Evolutionary conservation across 129 eudicot species (phyloP).

Genomic region (Cynara cardunculus): DNA sequence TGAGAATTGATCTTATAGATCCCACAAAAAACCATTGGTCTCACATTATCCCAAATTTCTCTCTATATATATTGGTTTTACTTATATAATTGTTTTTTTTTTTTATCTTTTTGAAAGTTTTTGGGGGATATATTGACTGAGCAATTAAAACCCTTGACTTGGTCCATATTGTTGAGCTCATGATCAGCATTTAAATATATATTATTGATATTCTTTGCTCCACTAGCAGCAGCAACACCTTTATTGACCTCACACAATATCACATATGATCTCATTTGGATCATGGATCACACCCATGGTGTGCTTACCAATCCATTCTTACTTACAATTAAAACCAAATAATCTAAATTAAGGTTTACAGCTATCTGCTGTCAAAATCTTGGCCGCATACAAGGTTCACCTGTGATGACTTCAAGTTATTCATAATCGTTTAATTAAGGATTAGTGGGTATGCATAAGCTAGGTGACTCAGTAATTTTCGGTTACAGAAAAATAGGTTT

Average conservation of each 20-base stretch:
- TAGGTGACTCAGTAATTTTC: too few species aligned
- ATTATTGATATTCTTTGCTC: slow-evolving; percentile 31
- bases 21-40: too few species aligned
- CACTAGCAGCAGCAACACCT: slow-evolving; percentile 25
- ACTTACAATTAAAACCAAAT: neutral
- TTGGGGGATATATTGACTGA: slow-evolving; percentile 20
- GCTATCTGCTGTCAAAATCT: too few species aligned
- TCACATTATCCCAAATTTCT: too few species aligned
- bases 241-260: slow-evolving; percentile 42
- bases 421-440: too few species aligned
- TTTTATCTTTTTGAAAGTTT: neutral
- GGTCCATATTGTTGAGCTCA: slow-evolving; percentile 40
- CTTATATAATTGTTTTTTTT: too few species aligned
- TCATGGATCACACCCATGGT: slow-evolving; percentile 19
- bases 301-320: neutral
- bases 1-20: too few species aligned
- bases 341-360: neutral
- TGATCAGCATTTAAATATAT: slow-evolving; percentile 9
- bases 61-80: neutral
- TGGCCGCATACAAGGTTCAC: too few species aligned
- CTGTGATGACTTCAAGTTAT: too few species aligned
- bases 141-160: slow-evolving; percentile 26
- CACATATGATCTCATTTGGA: slow-evolving; percentile 33
- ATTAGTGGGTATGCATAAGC: too few species aligned
- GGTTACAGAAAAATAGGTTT: neutral